Percentiles rank a stretch among this genome's conserved stretches.
Conservation (phyloP, 192 early-diverging fungal species). For the Backusella psychrophila region DNA sequence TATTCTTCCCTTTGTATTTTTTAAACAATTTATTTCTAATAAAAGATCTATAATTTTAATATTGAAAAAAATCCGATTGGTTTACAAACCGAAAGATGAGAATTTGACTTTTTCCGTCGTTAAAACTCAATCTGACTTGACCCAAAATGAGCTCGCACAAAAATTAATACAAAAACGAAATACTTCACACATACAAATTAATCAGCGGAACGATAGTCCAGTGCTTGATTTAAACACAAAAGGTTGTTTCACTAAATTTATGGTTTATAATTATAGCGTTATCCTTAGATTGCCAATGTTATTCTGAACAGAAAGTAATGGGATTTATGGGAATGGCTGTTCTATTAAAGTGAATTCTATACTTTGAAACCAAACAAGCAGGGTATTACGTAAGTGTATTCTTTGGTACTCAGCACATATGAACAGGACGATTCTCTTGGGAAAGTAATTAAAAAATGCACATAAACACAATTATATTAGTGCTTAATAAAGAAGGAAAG, state of each 20-base stretch:
- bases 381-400: background rate
- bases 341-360: background rate
- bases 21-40: background rate
- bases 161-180: background rate
- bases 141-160: background rate
- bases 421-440: background rate
- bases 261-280: background rate
- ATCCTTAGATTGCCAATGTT: background rate
- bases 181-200: background rate
- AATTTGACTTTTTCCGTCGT: background rate
- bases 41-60: background rate
- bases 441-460: background rate
- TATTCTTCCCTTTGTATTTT: slow-evolving; percentile 2
- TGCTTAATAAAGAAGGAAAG: background rate
- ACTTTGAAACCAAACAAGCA: background rate
- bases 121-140: slow-evolving; percentile 3
- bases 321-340: background rate
- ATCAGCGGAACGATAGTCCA: no score
- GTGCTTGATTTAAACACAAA: background rate
- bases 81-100: background rate
- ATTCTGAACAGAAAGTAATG: background rate
- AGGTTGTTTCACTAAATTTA: background rate
- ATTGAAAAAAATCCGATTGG: slow-evolving; percentile 1
- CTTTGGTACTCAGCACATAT: background rate
- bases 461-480: background rate